Conservation (phyloP, 805 yeast species). For the Yarrowia porcina region DNA sequence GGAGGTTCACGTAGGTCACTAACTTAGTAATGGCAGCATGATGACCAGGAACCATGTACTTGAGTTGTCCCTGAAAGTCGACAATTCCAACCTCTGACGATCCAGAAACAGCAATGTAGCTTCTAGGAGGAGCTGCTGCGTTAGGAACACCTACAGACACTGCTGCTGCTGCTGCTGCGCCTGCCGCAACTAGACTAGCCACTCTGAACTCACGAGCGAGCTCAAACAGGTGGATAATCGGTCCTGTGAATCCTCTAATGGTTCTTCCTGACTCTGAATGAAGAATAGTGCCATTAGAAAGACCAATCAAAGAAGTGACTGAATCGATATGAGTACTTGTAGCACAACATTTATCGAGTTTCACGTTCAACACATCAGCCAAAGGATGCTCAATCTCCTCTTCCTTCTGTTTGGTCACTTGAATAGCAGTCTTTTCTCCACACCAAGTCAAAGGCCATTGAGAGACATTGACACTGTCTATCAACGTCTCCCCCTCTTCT, state of each 20-base stretch:
- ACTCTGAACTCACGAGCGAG: neutral
- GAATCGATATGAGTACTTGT: neutral
- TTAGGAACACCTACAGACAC: neutral
- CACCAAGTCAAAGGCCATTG: constrained; percentile 1
- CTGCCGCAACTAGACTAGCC: neutral
- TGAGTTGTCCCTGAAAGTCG: neutral
- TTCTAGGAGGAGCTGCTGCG: neutral
- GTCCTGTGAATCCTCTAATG: constrained; percentile 3
- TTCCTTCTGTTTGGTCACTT: neutral
- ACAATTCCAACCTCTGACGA: constrained; percentile 6
- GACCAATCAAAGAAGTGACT: neutral
- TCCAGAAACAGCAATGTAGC: neutral
- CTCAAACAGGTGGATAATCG: neutral
- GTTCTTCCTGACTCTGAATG: neutral
- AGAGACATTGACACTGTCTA: neutral
- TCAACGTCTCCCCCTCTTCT: neutral
- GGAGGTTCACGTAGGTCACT: constrained; percentile 12
- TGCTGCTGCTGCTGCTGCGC: neutral
- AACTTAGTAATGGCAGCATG: constrained; percentile 4
- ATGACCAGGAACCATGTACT: neutral
- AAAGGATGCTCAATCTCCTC: neutral
- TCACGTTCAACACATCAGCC: neutral
- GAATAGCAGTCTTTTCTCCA: neutral
- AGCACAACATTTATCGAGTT: neutral
- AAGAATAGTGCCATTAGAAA: neutral